Percentiles rank a stretch among this genome's conserved stretches.
Conservation (phyloP, 495 filamentous ascomycete genomes). For the Penicillium pancosmium region DNA sequence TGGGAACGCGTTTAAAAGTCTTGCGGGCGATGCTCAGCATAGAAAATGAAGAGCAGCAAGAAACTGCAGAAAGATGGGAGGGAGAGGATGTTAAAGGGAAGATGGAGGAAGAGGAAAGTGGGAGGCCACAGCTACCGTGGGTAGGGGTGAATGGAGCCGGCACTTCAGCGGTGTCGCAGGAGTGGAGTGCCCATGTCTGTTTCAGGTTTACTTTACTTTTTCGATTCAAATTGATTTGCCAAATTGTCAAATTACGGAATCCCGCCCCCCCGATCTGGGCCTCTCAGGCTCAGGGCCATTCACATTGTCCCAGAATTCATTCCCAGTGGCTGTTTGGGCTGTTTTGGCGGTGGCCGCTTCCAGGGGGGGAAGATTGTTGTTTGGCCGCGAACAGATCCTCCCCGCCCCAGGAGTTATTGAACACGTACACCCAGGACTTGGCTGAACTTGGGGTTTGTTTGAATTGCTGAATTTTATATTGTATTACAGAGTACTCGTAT, state of each 20-base stretch:
- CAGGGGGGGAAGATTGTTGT: background rate
- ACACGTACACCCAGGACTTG: slow-evolving; percentile 11
- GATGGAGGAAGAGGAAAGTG: slow-evolving; percentile 26
- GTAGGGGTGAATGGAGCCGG: slow-evolving; percentile 30
- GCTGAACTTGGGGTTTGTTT: background rate
- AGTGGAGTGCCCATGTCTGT: slow-evolving; percentile 33
- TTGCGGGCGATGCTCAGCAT: slow-evolving; percentile 55
- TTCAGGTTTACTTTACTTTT: slow-evolving; percentile 40
- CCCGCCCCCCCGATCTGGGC: slow-evolving; percentile 4
- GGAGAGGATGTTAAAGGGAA: slow-evolving; percentile 27
- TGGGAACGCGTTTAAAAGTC: slow-evolving; percentile 59
- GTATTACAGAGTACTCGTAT: no score
- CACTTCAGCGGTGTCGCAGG: slow-evolving; percentile 22
- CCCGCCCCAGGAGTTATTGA: background rate
- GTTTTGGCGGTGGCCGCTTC: background rate
- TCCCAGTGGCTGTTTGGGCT: slow-evolving; percentile 9
- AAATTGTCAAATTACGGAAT: background rate
- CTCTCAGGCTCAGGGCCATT: background rate
- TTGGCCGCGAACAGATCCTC: no score
- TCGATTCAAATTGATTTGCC: no score
- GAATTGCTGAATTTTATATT: background rate
- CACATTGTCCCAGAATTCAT: slow-evolving; percentile 14
- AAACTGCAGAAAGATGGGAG: slow-evolving; percentile 34
- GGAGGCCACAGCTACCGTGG: slow-evolving; percentile 35
- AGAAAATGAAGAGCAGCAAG: slow-evolving; percentile 39